phyloP scores from a whole-genome alignment of 768 basidiomycete genomes.

The Filobasidium wieringae region DNA sequence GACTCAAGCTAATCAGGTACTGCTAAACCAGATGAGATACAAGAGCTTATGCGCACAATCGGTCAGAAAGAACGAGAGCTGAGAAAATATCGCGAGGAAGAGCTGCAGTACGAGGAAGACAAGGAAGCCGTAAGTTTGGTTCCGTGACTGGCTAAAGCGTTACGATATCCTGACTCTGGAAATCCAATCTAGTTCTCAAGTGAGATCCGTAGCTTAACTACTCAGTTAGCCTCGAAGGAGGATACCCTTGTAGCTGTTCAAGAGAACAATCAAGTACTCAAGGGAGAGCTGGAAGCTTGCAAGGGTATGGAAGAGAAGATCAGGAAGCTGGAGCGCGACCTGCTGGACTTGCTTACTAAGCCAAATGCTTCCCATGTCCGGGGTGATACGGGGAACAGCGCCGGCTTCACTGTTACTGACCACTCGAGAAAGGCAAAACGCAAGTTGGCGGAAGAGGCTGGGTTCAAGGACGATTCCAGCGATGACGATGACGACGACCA shows the following conservation, averaged over 20 bases:
- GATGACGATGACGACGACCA: not conserved
- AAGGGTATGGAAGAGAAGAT: not conserved
- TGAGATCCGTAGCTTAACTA: not conserved
- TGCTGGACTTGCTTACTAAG: not conserved
- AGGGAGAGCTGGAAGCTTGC: not conserved
- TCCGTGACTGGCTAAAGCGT: too few species aligned
- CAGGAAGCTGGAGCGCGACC: not conserved
- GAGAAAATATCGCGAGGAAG: not conserved
- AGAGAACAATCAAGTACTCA: not conserved
- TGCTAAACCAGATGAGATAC: not conserved
- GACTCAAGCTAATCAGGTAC: not conserved
- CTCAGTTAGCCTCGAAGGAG: not conserved
- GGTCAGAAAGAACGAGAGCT: not conserved
- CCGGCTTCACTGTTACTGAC: not conserved
- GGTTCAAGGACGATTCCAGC: not conserved
- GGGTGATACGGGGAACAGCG: not conserved
- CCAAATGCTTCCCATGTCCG: not conserved
- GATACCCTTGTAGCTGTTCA: not conserved
- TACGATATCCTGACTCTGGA: not conserved
- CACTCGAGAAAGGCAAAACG: not conserved
- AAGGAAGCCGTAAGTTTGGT: not conserved
- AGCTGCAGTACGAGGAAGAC: not conserved
- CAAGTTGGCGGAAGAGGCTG: not conserved
- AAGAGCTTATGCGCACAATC: not conserved
- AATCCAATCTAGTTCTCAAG: not conserved